Conservation (phyloP, 2,329 filamentous ascomycete genomes). For the Neonectria coccinea region DNA sequence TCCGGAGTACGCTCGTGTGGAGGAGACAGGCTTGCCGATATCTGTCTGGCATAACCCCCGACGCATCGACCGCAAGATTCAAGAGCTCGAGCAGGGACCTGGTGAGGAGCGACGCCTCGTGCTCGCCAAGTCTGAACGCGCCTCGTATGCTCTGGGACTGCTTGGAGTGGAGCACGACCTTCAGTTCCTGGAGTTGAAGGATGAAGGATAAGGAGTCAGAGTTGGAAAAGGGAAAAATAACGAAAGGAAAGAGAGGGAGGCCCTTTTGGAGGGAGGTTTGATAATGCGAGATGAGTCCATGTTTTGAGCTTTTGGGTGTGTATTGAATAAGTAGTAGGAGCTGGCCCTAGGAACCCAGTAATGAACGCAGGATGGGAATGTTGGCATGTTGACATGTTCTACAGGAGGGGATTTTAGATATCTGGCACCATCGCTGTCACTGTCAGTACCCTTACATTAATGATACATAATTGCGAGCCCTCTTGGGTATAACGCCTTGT, state of each 20-base stretch:
- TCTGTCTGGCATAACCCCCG: slow-evolving; percentile 64
- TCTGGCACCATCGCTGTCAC: slow-evolving; percentile 31
- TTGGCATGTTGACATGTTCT: slow-evolving; percentile 1
- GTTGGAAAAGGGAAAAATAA: background rate
- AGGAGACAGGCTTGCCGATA: slow-evolving; percentile 51
- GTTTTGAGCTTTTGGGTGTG: background rate
- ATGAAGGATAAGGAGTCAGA: slow-evolving; percentile 49
- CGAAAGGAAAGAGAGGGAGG: slow-evolving; percentile 3
- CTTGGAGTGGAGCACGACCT: slow-evolving; percentile 83
- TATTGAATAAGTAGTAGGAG: slow-evolving; percentile 1
- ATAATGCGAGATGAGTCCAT: slow-evolving; percentile 22
- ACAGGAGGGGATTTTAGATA: slow-evolving; percentile 14
- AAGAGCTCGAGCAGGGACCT: slow-evolving; percentile 54
- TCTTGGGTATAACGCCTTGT: slow-evolving; percentile 21
- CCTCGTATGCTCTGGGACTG: slow-evolving; percentile 83
- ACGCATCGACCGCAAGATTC: slow-evolving; percentile 64
- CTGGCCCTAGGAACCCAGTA: slow-evolving; percentile 4
- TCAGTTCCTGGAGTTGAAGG: slow-evolving; percentile 68
- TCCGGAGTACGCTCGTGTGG: slow-evolving; percentile 73
- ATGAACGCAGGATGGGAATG: slow-evolving; percentile 3
- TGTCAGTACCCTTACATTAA: slow-evolving; percentile 44
- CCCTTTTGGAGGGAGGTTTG: slow-evolving; percentile 1
- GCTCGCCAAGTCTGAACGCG: slow-evolving; percentile 70
- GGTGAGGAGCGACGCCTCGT: slow-evolving; percentile 63
- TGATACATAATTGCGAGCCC: slow-evolving; percentile 44